Evolutionary conservation across 2,329 filamentous ascomycete species (phyloP), one percentile per base, ranked within the genome.

Genomic region (Tolypocladium endophyticum): DNA sequence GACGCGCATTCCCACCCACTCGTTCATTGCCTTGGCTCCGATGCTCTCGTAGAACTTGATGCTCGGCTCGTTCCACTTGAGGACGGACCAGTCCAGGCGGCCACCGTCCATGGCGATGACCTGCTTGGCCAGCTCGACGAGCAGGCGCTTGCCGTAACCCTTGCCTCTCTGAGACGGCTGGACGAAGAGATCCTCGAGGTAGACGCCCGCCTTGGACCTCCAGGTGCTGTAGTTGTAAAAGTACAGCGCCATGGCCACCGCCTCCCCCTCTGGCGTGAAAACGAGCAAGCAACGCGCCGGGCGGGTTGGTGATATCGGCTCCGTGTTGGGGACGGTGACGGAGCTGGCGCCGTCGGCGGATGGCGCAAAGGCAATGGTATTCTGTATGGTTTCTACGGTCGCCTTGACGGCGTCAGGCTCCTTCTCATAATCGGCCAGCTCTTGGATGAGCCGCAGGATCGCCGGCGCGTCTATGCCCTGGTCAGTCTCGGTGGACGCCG

Each of bases 141-240:
- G 78, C 70, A 97, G 73, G 66, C 80, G 77, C 73, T 87, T 89
- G 45, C 92, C 93, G 70, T 93, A 96, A 0, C 92, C 92, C 62
- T 83, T 84, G 39, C 87, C 87, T 4, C 94, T 80, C 67, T 88
- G 86, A 53, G 77, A 76, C 1, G 85, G 81, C 66, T 85, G 81
- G 47, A 99, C 90, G 69, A 87, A 96, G n/a, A 97, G 78, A 70
- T 97, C 93, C 73, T 97, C 93, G 43, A 97, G 86, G 73, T 95
- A 96, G 69, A 99, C 89, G 3, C 93, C 93, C 0, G 92, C 85
- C 54, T 83, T 84, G n/a, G 89, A 84, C 11, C 89, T 84, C 94
- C 94, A 97, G 0, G 93, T 97, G 69, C 87, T 91, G 76, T 96
- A 97, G 76, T 93, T 97, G 80, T 93, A 92, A 73, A 96, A 97